phyloP scores from a whole-genome alignment of 768 basidiomycete genomes.

The Termitomyces bulborhizus region DNA sequence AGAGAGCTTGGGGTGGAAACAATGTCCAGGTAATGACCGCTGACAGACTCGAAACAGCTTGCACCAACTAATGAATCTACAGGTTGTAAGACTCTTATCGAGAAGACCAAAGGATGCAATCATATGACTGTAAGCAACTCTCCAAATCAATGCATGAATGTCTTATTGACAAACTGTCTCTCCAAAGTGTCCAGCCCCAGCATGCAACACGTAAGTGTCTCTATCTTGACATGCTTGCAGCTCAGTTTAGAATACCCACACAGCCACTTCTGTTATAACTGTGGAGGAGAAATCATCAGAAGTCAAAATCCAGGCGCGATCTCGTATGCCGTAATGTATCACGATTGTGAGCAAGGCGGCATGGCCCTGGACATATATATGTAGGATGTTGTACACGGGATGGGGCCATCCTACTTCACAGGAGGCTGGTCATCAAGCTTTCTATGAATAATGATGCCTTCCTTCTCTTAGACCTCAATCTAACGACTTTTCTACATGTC shows the following conservation, averaged over 20 bases:
- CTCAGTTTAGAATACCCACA: not conserved
- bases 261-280: conserved; percentile 49
- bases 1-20: conserved; percentile 51
- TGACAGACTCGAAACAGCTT: not conserved
- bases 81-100: conserved; percentile 46
- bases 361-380: not conserved
- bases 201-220: conserved; percentile 41
- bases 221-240: not conserved
- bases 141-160: too few relatives aligned
- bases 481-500: not conserved
- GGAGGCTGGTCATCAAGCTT: not conserved
- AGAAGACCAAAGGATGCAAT: conserved; percentile 47
- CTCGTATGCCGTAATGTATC: not conserved
- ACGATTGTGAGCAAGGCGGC: not conserved
- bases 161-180: not conserved
- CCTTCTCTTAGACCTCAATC: not conserved
- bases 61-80: conserved; percentile 2
- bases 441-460: not conserved
- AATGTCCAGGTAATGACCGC: conserved; percentile 41
- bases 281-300: conserved; percentile 40
- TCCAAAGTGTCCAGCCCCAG: conserved; percentile 46
- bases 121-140: conserved; percentile 46
- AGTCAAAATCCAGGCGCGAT: not conserved
- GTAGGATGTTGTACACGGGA: not conserved
- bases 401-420: not conserved